phyloP scores from a whole-genome alignment of 2,329 filamentous ascomycete species.

The Neurospora sp. region DNA sequence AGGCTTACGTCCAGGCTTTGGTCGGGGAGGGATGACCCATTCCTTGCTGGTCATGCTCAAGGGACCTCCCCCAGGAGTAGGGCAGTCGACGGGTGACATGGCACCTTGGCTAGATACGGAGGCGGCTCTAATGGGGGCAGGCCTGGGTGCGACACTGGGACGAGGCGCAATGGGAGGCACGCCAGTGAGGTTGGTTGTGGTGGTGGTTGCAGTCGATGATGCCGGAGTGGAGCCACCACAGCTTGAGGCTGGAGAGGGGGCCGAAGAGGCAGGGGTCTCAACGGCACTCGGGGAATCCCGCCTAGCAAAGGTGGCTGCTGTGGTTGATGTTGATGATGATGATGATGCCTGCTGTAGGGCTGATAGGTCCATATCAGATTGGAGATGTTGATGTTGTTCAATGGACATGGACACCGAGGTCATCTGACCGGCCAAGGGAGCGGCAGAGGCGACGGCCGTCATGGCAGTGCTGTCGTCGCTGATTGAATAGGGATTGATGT shows the following conservation, averaged over 20 bases:
- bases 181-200: neutral
- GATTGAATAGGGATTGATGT: neutral
- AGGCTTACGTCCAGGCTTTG: constrained; percentile 87
- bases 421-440: neutral
- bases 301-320: neutral
- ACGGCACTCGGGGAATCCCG: constrained; percentile 9
- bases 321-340: constrained; percentile 2
- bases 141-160: constrained; percentile 11
- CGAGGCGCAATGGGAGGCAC: constrained; percentile 18
- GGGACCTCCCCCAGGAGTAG: constrained; percentile 28
- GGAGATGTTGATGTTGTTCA: neutral
- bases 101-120: constrained; percentile 28
- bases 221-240: constrained; percentile 12
- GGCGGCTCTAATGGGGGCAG: constrained; percentile 8
- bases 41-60: constrained; percentile 64
- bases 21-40: constrained; percentile 76
- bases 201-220: constrained; percentile 5
- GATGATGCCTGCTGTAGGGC: neutral
- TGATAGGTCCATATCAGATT: neutral
- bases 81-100: constrained; percentile 38
- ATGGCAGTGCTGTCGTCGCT: neutral
- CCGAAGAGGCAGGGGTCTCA: constrained; percentile 15
- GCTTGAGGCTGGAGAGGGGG: constrained; percentile 12
- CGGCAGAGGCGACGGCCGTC: neutral
- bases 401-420: neutral